Evolutionary conservation across 2,329 filamentous ascomycete genomes (phyloP).

Genomic region (Aspergillus pseudoglaucus): DNA sequence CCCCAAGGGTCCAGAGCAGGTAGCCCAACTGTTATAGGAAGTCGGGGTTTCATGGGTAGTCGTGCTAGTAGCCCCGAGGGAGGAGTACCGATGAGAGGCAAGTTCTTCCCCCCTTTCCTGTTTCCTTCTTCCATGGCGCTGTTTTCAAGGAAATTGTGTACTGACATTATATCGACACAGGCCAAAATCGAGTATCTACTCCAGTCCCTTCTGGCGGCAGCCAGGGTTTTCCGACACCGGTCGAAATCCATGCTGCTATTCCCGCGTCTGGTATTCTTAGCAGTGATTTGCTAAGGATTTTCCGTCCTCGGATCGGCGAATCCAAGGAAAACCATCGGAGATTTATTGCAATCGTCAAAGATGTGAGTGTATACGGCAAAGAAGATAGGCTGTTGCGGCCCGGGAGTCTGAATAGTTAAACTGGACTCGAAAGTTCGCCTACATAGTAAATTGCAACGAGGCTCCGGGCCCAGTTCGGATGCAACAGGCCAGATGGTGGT

Average conservation of each 20-base stretch:
- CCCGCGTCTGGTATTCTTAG: conserved; percentile 40
- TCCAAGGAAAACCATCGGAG: conserved; percentile 35
- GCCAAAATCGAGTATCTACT: conserved; percentile 25
- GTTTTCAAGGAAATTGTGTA: not conserved
- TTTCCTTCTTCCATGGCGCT: not conserved
- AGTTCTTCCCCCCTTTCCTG: conserved; percentile 4
- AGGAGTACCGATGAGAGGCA: conserved; percentile 19
- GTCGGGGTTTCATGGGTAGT: conserved; percentile 24
- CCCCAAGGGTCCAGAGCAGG: conserved; percentile 44
- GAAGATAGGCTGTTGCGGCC: conserved; percentile 37
- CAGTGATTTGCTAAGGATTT: conserved; percentile 38
- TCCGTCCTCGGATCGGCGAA: conserved; percentile 37
- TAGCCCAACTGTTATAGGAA: conserved; percentile 36
- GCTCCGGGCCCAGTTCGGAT: too few species aligned
- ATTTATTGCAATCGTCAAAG: conserved; percentile 41
- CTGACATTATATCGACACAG: conserved; percentile 7
- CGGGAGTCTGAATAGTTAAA: conserved; percentile 24
- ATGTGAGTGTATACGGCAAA: conserved; percentile 38
- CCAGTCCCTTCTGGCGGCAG: conserved; percentile 18
- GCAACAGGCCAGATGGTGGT: too few species aligned
- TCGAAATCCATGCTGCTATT: conserved; percentile 43
- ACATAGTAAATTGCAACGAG: too few species aligned
- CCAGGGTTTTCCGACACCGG: conserved; percentile 37
- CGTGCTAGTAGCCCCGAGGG: conserved; percentile 37
- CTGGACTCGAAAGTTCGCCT: not conserved